Evolutionary conservation across 192 early-diverging fungal species (phyloP).

Genomic region (Coemansia sp.): DNA sequence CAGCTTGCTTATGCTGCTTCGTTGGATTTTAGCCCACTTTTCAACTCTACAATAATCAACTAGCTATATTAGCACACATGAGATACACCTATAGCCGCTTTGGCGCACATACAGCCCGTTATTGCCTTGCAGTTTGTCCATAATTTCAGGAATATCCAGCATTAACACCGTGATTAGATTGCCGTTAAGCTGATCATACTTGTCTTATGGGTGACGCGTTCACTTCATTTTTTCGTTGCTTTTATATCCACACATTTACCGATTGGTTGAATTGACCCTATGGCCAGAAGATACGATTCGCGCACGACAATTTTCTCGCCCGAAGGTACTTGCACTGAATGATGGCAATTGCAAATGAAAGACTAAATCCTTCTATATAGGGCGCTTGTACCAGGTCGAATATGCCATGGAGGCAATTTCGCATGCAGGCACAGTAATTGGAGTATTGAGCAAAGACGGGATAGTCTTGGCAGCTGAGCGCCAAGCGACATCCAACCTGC

Average conservation of each 20-base stretch:
- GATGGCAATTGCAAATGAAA: not conserved
- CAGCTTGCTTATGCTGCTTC: constrained; percentile 5
- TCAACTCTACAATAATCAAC: not conserved
- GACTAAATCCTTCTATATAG: constrained; percentile 44
- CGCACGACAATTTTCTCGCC: constrained; percentile 99
- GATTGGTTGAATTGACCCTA: constrained; percentile 21
- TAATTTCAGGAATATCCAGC: not conserved
- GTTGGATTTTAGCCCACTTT: not conserved
- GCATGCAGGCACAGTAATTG: constrained; percentile 92
- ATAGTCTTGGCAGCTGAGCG: constrained; percentile 97
- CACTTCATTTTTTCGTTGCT: not conserved
- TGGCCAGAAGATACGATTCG: constrained; percentile 97
- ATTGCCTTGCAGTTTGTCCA: constrained; percentile 5
- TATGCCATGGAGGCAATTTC: constrained; percentile 99
- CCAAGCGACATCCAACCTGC: constrained; percentile 87
- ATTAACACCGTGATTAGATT: constrained; percentile 1
- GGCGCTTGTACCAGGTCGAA: constrained; percentile 98
- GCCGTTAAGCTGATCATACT: constrained; percentile 8
- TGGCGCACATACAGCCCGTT: constrained; percentile 2
- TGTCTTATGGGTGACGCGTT: constrained; percentile 28
- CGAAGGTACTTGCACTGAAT: constrained; percentile 67
- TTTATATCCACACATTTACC: not conserved
- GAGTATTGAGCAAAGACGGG: constrained; percentile 88
- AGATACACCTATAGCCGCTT: not conserved
- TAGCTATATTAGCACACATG: not conserved